Percentiles rank a stretch among this genome's conserved stretches.
These are phyloP conservation scores for Cutaneotrichosporon sp. DNA, from an alignment of 1,284 basidiomycete genomes.

Conservation along the genomic window DNA sequence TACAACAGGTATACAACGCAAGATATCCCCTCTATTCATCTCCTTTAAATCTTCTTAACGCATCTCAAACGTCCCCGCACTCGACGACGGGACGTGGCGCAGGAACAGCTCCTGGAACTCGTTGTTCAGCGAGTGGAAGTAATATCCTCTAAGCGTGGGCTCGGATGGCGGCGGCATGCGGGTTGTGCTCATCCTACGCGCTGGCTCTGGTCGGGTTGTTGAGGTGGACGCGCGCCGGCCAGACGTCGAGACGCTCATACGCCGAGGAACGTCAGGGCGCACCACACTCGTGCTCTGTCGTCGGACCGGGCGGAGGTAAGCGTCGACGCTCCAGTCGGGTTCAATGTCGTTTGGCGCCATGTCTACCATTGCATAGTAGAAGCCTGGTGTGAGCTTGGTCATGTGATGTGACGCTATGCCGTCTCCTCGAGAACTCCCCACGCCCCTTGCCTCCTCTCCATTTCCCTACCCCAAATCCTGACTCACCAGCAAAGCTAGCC, in stretches of 20 bases:
- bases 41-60: conserved; percentile 31
- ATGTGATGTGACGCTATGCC: background rate
- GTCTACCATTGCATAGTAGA: conserved; percentile 67
- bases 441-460: no score
- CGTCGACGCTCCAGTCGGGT: conserved; percentile 28
- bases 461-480: no score
- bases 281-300: conserved; percentile 18
- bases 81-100: conserved; percentile 49
- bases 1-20: conserved; percentile 2
- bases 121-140: conserved; percentile 69
- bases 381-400: conserved; percentile 58
- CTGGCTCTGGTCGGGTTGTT: conserved; percentile 19
- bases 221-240: conserved; percentile 22
- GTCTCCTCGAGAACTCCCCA: background rate
- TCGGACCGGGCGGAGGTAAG: conserved; percentile 19
- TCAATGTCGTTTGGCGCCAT: conserved; percentile 38
- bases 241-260: conserved; percentile 17
- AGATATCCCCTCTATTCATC: background rate
- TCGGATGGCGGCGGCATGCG: conserved; percentile 31
- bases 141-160: conserved; percentile 61
- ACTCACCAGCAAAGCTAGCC: conserved; percentile 86
- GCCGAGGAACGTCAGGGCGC: conserved; percentile 27
- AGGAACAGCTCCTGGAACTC: conserved; percentile 56
- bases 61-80: conserved; percentile 51
- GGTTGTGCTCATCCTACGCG: conserved; percentile 25